Evolutionary conservation across 768 basidiomycete genomes (phyloP), one percentile per base, ranked within the genome.

Genomic region (Mycena belliarum): DNA sequence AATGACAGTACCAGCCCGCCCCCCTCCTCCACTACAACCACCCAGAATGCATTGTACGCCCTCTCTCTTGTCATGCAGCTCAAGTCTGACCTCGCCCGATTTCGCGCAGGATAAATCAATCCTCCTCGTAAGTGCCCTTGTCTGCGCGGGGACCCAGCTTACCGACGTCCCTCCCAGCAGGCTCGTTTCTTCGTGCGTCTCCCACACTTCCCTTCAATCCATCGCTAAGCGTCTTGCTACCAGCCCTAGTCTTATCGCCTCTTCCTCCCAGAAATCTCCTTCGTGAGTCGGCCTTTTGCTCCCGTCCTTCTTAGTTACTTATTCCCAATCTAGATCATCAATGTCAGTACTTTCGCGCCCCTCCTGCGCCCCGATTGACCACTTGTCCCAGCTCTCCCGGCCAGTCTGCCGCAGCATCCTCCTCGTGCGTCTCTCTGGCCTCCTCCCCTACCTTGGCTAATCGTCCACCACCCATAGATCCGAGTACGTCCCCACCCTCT

Each of bases 111-210:
- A 15, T 25, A 33, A 23, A 14, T 24, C 21, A 16, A 20, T 40
- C 38, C 6, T 57, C 33, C 25, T 44, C 49, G 55, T 56, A 43
- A 47, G 56, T 57, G 29, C 28, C 40, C 21, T 35, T 24, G 2
- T 35, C 12, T 32, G 0, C 38, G 2, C n/a, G 9, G 14, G 18
- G 21, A 18, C 12, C 18, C 16, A 38, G 18, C 20, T 38, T 38
- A 7, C 12, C 16, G 33, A 8, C 33, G 12, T 15, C 33, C 18
- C 35, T 6, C 37, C 4, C 12, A 38, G 37, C n/a, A n/a, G n/a
- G n/a, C 37, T 38, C 18, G 10, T 8, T 35, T 16, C 18, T 23
- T 41, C 24, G 52, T 53, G 46, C n/a, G 52, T 38, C 35, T 18
- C 20, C 24, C 26, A 3, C 1, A 4, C 12, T 6, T 15, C 35